phyloP scores from a whole-genome alignment of 202 grass and related monocot species.

The Zoysia matrella region DNA sequence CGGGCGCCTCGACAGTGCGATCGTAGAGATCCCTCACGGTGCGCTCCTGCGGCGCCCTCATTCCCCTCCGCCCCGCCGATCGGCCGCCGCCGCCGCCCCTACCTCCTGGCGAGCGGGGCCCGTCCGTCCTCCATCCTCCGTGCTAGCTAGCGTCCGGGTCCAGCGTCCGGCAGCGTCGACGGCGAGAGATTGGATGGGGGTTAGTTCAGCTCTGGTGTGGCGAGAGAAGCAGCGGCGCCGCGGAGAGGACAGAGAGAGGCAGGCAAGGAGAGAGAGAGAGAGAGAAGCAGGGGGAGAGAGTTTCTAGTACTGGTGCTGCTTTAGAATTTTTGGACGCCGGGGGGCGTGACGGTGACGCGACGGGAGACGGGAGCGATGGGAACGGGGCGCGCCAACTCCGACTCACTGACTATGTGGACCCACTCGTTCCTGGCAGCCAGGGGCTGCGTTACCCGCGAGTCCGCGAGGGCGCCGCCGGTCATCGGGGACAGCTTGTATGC shows the following conservation, averaged over 20 bases:
- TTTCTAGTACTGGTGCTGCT: slow-evolving; percentile 5
- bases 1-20: slow-evolving; percentile 43
- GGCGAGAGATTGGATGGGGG: background rate
- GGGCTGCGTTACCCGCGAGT: background rate
- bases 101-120: slow-evolving; percentile 28
- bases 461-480: background rate
- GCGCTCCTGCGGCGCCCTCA: slow-evolving; percentile 70
- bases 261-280: background rate
- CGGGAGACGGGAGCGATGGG: slow-evolving; percentile 4
- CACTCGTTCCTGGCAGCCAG: background rate
- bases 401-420: background rate
- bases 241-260: background rate
- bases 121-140: slow-evolving; percentile 35
- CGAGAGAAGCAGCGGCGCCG: slow-evolving; percentile 43
- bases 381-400: slow-evolving; percentile 17
- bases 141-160: background rate
- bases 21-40: slow-evolving; percentile 74
- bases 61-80: slow-evolving; percentile 52
- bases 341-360: slow-evolving; percentile 48
- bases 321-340: slow-evolving; percentile 39
- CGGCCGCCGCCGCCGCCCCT: slow-evolving; percentile 29
- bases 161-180: too few species aligned
- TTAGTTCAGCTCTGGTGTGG: slow-evolving; percentile 44
- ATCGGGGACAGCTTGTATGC: slow-evolving; percentile 27
- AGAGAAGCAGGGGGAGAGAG: background rate